Evolutionary conservation across 139 green algal species (phyloP).

Genomic region (Tetradesmus lagerheimii): DNA sequence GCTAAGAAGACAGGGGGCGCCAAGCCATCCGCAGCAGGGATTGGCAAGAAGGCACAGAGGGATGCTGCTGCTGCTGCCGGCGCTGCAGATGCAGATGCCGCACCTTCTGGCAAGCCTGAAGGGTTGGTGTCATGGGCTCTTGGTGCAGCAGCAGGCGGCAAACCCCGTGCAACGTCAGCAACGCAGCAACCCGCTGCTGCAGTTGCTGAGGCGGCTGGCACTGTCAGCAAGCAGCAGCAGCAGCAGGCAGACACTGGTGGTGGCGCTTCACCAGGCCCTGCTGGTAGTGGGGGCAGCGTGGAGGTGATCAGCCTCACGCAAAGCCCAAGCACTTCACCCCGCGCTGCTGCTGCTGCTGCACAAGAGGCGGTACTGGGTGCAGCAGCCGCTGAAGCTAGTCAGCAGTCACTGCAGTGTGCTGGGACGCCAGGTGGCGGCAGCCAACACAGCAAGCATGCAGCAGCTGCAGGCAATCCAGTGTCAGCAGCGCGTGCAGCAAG

Average conservation of each 20-base stretch:
- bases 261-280: neutral
- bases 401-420: neutral
- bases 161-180: neutral
- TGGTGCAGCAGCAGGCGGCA: neutral
- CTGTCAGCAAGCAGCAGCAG: neutral
- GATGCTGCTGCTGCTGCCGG: neutral
- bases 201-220: neutral
- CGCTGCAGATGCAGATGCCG: neutral
- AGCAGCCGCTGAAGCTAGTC: neutral
- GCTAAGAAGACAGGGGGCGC: neutral
- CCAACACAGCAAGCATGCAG: neutral
- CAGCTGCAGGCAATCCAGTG: neutral
- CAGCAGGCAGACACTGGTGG: neutral
- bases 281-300: neutral
- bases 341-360: neutral
- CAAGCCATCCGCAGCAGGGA: conserved; percentile 25
- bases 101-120: neutral
- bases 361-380: neutral
- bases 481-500: neutral
- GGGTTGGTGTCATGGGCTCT: neutral
- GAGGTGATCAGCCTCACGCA: neutral
- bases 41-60: neutral
- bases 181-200: neutral
- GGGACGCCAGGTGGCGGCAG: neutral
- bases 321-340: neutral